Base-by-base conservation (phyloP, 148 eudicot species). In the Vaccinium darrowii region DNA sequence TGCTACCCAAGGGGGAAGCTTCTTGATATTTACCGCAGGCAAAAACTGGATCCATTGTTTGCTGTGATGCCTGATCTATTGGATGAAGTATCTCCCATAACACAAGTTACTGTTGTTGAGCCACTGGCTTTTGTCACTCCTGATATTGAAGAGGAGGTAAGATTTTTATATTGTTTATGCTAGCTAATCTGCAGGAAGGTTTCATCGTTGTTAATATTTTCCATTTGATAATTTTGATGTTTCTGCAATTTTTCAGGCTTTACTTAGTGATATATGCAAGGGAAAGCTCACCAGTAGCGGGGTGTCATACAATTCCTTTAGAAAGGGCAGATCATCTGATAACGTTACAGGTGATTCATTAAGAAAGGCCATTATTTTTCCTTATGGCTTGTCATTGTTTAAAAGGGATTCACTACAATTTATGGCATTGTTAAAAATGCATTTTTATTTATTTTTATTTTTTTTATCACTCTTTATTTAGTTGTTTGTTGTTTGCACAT, bases 1-100 rank as follows among this genome's bases (percentile, higher is more conserved):
- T 90, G 87, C 81, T 97, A 95, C 78, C 98, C 98, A n/a, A 93
- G 99, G 91, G 99, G 92, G 36, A 97, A 93, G 86, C 91, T 95
- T 86, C 93, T 97, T 83, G 99, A 95, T 84, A 92, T 97, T 85
- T 97, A 97, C 87, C 98, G 88, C 4, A 82, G 49, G 82, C 94
- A 91, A 86, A 94, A 92, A 85, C 81, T 87, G 57, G 91, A 89
- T 87, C 83, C 91, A 8, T 84, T 90, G 65, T 84, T 89, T 79
- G 81, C 85, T 76, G 79, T 56, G 53, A 82, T 92, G 83, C 90
- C 92, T 83, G 90, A 89, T 30, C 82, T 85, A 67, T 72, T 95
- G 85, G 96, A 95, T 86, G 91, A 92, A 88, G 89, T 88, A 81
- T 89, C 93, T 43, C 87, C 91, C 53, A 60, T 97, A 76, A 90